Evolutionary conservation across 2,329 filamentous ascomycete species (phyloP).

Genomic region (Onygenales sp.): DNA sequence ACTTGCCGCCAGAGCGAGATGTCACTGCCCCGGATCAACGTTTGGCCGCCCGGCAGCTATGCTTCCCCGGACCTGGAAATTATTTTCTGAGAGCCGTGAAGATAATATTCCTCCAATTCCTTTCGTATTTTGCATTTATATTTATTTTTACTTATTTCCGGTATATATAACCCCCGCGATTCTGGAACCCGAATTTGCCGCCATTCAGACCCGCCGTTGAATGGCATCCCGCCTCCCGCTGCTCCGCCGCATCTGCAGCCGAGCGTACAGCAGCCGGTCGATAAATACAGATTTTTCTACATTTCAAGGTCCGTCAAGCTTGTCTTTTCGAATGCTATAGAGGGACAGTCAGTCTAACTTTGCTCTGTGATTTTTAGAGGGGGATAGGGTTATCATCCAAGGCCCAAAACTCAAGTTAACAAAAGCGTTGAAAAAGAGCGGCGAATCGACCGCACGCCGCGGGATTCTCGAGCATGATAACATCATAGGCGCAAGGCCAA

Average conservation of each 20-base stretch:
- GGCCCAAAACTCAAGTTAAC: constrained; percentile 31
- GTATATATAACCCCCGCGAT: not conserved
- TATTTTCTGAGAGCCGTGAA: not conserved
- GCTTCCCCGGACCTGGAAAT: not conserved
- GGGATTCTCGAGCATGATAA: constrained; percentile 38
- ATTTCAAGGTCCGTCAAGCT: constrained; percentile 23
- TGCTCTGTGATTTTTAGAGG: constrained; percentile 21
- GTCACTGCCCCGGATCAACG: not conserved
- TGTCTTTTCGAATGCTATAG: no score
- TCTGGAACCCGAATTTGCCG: not conserved
- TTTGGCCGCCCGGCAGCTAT: not conserved
- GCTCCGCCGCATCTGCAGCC: constrained; percentile 6
- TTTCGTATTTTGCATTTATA: not conserved
- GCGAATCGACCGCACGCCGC: constrained; percentile 25
- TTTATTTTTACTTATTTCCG: not conserved
- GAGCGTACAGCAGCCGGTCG: constrained; percentile 11
- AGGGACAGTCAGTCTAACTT: no score
- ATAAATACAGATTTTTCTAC: constrained; percentile 30
- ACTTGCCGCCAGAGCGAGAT: not conserved
- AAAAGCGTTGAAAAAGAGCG: constrained; percentile 30
- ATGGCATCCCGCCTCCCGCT: constrained; percentile 8
- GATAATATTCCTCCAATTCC: not conserved
- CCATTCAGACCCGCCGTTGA: not conserved
- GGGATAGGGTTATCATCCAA: constrained; percentile 33
- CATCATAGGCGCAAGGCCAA: constrained; percentile 54